Evolutionary conservation across 345 rosid genomes (phyloP), one percentile per base, ranked within the genome.

Genomic region (Cardamine occulta): DNA sequence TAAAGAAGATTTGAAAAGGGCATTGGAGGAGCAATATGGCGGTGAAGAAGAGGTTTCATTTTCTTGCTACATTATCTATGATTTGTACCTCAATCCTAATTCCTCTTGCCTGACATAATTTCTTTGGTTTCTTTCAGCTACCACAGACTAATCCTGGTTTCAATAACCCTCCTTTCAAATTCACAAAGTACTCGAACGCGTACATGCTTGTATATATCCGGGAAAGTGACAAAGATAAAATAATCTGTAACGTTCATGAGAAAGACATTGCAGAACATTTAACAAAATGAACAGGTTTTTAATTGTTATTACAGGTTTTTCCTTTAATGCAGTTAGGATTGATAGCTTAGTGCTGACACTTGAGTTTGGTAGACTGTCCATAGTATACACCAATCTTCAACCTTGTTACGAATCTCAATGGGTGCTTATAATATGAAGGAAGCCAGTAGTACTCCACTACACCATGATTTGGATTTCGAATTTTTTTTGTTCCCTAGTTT

Each of bases 151-250:
- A 90, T 84, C 97, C 96, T 29, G 99, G 97, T 72, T 95, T 95
- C 81, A 92, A 92, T 81, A 92, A 87, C 80, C 84, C 91, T 68
- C 94, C 94, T 55, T 90, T 93, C 72, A 90, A 95, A 72, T 92
- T 89, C 82, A 90, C 97, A 51, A 92, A 95, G 78, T 87, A 90
- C 75, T 92, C 98, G 47, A 95, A 95, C 82, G 99, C 99, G 19
- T 95, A 95, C 83, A 95, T 95, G 99, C 94, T 95, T 82, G 99
- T 95, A 67, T 95, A 95, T 70, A 88, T 95, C 68, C 96, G 99
- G 63, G 98, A 95, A 71, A 90, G 89, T 67, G 99, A 93, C 86
- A 90, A 90, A 85, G 98, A 90, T 78, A 92, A 92, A 85, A 92
- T 95, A 60, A 89, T 95, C 60, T 93, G 99, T 79, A 86, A 93